A percentile compares a stretch with the other conserved stretches of the same genome.
Conservation (phyloP, 768 basidiomycete genomes). For the Crepidotus variabilis region DNA sequence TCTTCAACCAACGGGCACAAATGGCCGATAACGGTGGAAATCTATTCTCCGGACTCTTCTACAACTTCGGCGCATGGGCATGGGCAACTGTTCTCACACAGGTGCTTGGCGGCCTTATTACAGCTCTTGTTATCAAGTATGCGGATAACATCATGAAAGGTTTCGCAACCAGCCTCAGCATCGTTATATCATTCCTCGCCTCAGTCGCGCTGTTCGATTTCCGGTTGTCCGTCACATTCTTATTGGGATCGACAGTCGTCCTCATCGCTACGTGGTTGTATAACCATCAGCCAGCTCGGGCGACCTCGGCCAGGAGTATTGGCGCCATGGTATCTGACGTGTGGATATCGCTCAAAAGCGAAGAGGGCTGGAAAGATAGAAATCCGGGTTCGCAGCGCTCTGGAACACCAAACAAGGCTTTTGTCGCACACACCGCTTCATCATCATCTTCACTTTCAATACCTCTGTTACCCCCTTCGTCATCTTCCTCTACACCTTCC, state of each 20-base stretch:
- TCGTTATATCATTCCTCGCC: constrained; percentile 92
- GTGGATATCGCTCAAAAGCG: not conserved
- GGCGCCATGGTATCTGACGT: not conserved
- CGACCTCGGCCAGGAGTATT: not conserved
- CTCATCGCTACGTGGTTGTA: constrained; percentile 92
- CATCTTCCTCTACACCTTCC: constrained; percentile 49
- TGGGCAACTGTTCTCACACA: constrained; percentile 91
- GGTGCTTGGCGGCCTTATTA: constrained; percentile 90
- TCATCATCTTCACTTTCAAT: constrained; percentile 91
- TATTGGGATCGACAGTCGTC: constrained; percentile 83
- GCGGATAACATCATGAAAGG: constrained; percentile 95
- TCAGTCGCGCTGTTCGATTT: constrained; percentile 91
- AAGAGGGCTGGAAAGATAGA: too few species aligned
- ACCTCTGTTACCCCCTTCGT: constrained; percentile 88
- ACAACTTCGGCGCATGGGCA: constrained; percentile 91
- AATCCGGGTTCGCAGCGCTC: not conserved
- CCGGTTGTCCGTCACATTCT: constrained; percentile 78
- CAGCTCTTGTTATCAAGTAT: constrained; percentile 96
- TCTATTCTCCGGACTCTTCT: constrained; percentile 61
- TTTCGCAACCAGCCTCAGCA: constrained; percentile 92
- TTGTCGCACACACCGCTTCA: constrained; percentile 67
- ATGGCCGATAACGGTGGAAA: constrained; percentile 35
- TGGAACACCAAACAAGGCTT: constrained; percentile 48
- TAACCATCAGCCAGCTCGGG: constrained; percentile 52
- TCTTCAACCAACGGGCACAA: constrained; percentile 40